phyloP scores from a whole-genome alignment of 1,284 basidiomycete species.

The Naganishia sp. region DNA sequence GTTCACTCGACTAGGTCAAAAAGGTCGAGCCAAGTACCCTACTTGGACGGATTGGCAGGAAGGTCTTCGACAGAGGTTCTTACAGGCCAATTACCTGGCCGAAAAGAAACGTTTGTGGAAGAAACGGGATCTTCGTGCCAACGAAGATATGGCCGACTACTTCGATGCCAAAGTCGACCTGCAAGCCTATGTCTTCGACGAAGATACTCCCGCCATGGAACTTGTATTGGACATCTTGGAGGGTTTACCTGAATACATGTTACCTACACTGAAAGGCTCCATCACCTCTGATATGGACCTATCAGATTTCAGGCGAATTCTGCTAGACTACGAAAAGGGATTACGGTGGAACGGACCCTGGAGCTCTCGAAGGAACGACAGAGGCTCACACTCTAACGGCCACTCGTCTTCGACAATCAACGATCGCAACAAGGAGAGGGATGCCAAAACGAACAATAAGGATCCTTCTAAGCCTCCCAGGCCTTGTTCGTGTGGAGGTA shows the following conservation, averaged over 20 bases:
- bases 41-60: slow-evolving; percentile 24
- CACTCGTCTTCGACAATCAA: too few species aligned
- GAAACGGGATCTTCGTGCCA: slow-evolving; percentile 5
- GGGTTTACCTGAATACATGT: not conserved
- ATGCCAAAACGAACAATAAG: too few species aligned
- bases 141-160: slow-evolving; percentile 19
- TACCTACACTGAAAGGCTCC: slow-evolving; percentile 3
- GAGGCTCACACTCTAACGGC: not conserved
- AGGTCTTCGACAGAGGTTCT: slow-evolving; percentile 14
- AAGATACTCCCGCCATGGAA: slow-evolving; percentile 3
- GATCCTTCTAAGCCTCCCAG: not conserved
- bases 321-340: slow-evolving; percentile 13
- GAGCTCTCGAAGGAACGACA: not conserved
- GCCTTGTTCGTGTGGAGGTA: slow-evolving; percentile 6
- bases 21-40: not conserved
- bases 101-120: slow-evolving; percentile 7
- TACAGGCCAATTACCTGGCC: slow-evolving; percentile 11
- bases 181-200: slow-evolving; percentile 19
- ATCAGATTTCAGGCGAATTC: slow-evolving; percentile 3
- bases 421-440: too few species aligned
- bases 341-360: slow-evolving; percentile 7
- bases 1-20: slow-evolving; percentile 10
- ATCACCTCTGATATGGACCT: slow-evolving; percentile 14
- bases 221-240: not conserved
- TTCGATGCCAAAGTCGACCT: slow-evolving; percentile 17